Evolutionary conservation across 768 basidiomycete species (phyloP), one percentile per base, ranked within the genome.

Genomic region (Mycena kentingensis): DNA sequence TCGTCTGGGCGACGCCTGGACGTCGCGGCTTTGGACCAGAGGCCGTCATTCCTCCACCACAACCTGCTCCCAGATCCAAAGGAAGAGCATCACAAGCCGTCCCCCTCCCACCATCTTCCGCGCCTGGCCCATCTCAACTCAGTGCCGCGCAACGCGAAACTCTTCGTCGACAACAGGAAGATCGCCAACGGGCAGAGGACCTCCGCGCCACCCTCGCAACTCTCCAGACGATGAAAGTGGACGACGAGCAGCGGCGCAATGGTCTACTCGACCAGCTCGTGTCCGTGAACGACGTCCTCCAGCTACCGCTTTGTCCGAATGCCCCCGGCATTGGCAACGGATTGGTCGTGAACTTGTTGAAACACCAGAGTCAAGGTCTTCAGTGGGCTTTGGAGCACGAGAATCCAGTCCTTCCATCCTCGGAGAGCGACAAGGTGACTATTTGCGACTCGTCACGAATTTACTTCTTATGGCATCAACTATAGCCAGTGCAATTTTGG

Each of bases 341-440:
- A 21, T 65, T 96, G 46, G 73, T 75, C 18, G 85, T 90, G 16
- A 79, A 95, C 63, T 70, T 96, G 39, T 65, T 96, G 24, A 88
- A 82, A 54, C 94, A 95, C 61, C 49, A 93, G 91, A 84, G 73
- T 44, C 91, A 94, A 81, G 92, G 84, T 1, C 68, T 94, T 37
- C 81, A 86, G 62, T 97, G 94, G 93, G 90, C 90, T 60, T 76
- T 95, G 25, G 79, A 84, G 15, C 81, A 75, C 24, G 93, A 97
- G 67, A 83, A 90, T 62, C 93, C 94, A 0, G 67, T 69, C 32
- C 69, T 94, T 12, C 94, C 93, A 2, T 79, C 73, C 51, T 78
- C 71, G 27, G 82, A 84, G 44, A 65, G 67, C 0, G 92, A 93
- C 52, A 79, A 76, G 25, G 41, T 42, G 11, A n/a, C n/a, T n/a